Evolutionary conservation across 2,329 filamentous ascomycete genomes (phyloP), one percentile per base, ranked within the genome.

Genomic region (Trichoderma sp.): DNA sequence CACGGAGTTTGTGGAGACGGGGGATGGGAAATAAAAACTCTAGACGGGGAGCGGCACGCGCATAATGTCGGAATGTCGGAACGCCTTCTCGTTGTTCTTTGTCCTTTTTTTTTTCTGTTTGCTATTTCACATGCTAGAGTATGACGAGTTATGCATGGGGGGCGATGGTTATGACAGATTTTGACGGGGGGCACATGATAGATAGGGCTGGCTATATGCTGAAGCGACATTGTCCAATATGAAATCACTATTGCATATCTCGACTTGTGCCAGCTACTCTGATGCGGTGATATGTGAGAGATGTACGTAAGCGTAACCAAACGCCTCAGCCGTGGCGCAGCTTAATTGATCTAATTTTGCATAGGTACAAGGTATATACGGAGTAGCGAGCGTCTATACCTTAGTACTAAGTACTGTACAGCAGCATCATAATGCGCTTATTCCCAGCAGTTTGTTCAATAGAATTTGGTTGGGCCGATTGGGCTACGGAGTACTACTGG

Each of bases 1-100:
- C 37, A 65, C 56, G 64, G 64, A 67, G 64, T 67, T 65, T 67
- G 63, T 15, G 64, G 34, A 35, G 54, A 60, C 56, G 8, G 61
- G 61, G 45, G 39, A 39, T 27, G 35, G 32, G 29, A 50, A 15
- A 61, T 10, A 67, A 45, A 63, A 45, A 32, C 32, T 27, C 35
- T 52, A 67, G 57, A 56, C 17, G 35, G 57, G 48, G 35, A 45
- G 32, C 45, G 45, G 48, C 59, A 39, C 59, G 32, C 22, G 34
- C 19, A 63, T 63, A 35, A 63, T 63, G 59, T 53, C 59, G 59
- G 48, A 53, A 63, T 52, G 59, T 63, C 34, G 48, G 45, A 63
- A 63, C 59, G 59, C 13, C 42, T 34, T 15, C 35, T 54, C 19
- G 17, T 27, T 57, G 50, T 57, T 48, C 5, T 53, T 32, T 56